Percentiles rank a stretch among this genome's conserved stretches.
Evolutionary conservation across 176 grass and related monocot species (phyloP).

Genomic region (Paspalum vaginatum): DNA sequence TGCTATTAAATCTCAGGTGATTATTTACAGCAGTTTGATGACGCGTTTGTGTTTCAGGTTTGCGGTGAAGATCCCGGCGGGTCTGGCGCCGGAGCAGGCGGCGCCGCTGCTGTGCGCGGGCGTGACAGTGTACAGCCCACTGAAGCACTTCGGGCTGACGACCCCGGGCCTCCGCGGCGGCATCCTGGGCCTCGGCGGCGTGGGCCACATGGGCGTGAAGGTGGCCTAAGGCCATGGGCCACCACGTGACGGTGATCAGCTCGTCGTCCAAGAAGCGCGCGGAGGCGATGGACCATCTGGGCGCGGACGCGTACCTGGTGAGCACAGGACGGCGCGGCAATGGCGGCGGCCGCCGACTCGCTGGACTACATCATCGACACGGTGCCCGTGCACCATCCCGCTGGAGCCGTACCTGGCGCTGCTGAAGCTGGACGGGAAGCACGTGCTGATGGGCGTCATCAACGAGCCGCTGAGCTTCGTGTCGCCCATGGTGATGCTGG

Average conservation of each 20-base stretch:
- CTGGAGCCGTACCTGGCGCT: conserved; percentile 83
- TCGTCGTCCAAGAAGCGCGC: conserved; percentile 76
- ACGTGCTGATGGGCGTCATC: conserved; percentile 83
- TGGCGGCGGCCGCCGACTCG: conserved; percentile 58
- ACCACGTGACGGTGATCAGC: conserved; percentile 96
- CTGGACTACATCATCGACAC: conserved; percentile 99
- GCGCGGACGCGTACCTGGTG: conserved; percentile 85
- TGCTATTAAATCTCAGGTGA: background rate
- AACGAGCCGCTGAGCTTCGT: conserved; percentile 84
- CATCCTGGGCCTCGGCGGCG: conserved; percentile 85
- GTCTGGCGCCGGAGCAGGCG: conserved; percentile 80
- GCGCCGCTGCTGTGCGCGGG: conserved; percentile 92
- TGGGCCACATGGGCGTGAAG: conserved; percentile 98
- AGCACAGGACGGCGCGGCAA: conserved; percentile 68
- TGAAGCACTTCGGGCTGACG: conserved; percentile 87
- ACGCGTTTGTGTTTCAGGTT: conserved; percentile 51
- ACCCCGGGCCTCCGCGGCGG: conserved; percentile 57
- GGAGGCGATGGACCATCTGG: conserved; percentile 86
- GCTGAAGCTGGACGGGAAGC: conserved; percentile 83
- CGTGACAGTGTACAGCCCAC: conserved; percentile 91
- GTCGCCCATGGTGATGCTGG: conserved; percentile 81
- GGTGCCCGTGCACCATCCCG: conserved; percentile 76
- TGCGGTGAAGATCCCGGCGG: conserved; percentile 70
- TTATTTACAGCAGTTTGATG: background rate
- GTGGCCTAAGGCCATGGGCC: conserved; percentile 87